These are phyloP conservation scores for Cladophialophora exuberans DNA, from an alignment of 2,329 filamentous ascomycete genomes.

Conservation along the genomic window DNA sequence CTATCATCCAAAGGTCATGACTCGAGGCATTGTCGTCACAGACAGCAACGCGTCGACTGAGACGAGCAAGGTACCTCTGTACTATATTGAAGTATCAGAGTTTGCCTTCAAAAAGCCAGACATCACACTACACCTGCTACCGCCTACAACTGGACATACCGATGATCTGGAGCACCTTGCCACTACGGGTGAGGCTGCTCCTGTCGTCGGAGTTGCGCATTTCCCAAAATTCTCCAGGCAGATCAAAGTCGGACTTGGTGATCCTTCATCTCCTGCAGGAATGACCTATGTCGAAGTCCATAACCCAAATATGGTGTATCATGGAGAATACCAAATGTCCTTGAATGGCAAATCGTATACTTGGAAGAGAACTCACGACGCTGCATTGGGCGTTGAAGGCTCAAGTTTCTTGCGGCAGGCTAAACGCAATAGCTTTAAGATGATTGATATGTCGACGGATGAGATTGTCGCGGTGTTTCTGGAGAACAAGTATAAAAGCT, in stretches of 20 bases:
- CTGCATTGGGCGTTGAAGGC: conserved; percentile 6
- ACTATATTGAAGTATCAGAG: conserved; percentile 12
- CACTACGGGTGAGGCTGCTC: background rate
- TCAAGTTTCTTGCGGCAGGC: background rate
- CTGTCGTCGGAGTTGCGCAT: conserved; percentile 4
- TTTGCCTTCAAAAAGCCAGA: conserved; percentile 14
- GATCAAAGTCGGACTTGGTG: conserved; percentile 8
- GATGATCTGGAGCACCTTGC: conserved; percentile 10
- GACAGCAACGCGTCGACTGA: conserved; percentile 1
- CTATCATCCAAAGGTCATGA: conserved; percentile 8
- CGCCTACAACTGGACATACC: background rate
- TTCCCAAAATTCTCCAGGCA: conserved; percentile 11
- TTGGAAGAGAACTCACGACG: conserved; percentile 12
- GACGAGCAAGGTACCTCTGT: conserved; percentile 8
- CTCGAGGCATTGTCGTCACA: conserved; percentile 6
- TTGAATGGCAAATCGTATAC: conserved; percentile 2
- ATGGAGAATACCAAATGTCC: conserved; percentile 10
- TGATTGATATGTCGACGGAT: conserved; percentile 38
- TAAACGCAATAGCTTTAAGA: conserved; percentile 36
- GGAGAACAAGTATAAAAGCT: conserved; percentile 35
- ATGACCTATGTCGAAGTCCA: conserved; percentile 7
- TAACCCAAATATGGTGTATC: conserved; percentile 6
- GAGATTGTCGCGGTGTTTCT: conserved; percentile 40
- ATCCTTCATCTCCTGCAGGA: background rate
- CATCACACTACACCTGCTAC: conserved; percentile 3